Evolutionary conservation across 2,329 filamentous ascomycete genomes (phyloP).

Genomic region (Fusarium coicis): DNA sequence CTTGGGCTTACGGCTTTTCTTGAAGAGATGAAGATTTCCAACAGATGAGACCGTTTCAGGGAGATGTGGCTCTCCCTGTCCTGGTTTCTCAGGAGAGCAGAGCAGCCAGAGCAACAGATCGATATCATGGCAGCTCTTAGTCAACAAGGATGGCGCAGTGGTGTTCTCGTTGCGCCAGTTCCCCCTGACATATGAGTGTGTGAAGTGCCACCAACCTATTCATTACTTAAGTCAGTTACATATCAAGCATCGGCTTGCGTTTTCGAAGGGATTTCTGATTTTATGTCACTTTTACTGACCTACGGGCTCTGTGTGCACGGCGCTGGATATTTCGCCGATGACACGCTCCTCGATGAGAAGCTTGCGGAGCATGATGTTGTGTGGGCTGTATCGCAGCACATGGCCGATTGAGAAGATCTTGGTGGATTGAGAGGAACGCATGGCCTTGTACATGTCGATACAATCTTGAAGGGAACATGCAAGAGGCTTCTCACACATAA

Average conservation of each 20-base stretch:
- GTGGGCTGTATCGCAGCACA: constrained; percentile 91
- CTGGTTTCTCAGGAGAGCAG: constrained; percentile 70
- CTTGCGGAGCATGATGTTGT: constrained; percentile 86
- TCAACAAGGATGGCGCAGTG: constrained; percentile 84
- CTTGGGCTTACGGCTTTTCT: constrained; percentile 77
- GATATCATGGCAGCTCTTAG: constrained; percentile 96
- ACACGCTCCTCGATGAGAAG: constrained; percentile 78
- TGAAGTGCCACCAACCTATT: constrained; percentile 92
- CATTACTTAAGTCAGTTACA: background rate
- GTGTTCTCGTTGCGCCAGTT: constrained; percentile 89
- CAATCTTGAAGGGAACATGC: constrained; percentile 84
- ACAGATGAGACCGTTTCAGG: constrained; percentile 80
- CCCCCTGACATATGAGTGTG: constrained; percentile 89
- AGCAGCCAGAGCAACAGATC: constrained; percentile 93
- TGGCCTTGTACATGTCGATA: constrained; percentile 74
- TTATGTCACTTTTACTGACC: background rate
- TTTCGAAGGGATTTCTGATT: background rate
- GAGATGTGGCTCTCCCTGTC: constrained; percentile 69
- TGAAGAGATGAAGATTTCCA: constrained; percentile 83
- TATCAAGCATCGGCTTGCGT: background rate
- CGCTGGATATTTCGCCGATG: constrained; percentile 85
- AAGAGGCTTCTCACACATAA: constrained; percentile 96
- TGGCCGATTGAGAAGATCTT: constrained; percentile 90
- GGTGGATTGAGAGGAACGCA: constrained; percentile 51
- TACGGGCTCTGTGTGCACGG: constrained; percentile 93